phyloP scores from a whole-genome alignment of 1,284 basidiomycete genomes.

The Agaricales sp. region DNA sequence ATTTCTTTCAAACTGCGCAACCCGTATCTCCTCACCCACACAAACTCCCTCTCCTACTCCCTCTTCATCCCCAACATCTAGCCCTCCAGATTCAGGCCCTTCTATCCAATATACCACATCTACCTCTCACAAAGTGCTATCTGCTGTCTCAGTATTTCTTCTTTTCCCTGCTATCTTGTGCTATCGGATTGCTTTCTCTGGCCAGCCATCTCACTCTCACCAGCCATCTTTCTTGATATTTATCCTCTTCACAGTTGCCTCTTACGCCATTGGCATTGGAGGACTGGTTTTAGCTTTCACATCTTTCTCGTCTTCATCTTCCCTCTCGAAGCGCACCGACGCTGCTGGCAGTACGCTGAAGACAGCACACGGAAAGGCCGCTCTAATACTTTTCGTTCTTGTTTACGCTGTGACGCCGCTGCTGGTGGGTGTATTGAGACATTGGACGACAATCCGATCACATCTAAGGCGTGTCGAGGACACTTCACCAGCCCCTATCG shows the following conservation, averaged over 20 bases:
- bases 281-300: conserved; percentile 57
- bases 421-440: conserved; percentile 25
- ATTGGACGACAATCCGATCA: conserved; percentile 12
- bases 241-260: conserved; percentile 29
- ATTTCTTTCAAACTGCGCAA: conserved; percentile 52
- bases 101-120: conserved; percentile 39
- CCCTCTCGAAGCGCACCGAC: conserved; percentile 12
- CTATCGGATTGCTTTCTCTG: conserved; percentile 32
- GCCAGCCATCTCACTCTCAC: conserved; percentile 12
- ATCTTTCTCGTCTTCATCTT: conserved; percentile 27
- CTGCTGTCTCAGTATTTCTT: conserved; percentile 53
- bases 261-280: conserved; percentile 52
- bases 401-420: conserved; percentile 47
- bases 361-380: conserved; percentile 53
- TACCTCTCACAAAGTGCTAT: conserved; percentile 50
- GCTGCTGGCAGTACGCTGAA: conserved; percentile 24
- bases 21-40: conserved; percentile 19
- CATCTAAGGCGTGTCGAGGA: background rate
- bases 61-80: conserved; percentile 9
- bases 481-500: conserved; percentile 4
- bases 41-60: conserved; percentile 10
- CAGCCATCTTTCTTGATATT: conserved; percentile 22
- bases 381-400: conserved; percentile 47
- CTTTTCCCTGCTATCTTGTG: conserved; percentile 44
- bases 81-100: conserved; percentile 14